These are phyloP conservation scores for Citrus unshiu DNA, from an alignment of 345 rosid species.

Conservation along the genomic window DNA sequence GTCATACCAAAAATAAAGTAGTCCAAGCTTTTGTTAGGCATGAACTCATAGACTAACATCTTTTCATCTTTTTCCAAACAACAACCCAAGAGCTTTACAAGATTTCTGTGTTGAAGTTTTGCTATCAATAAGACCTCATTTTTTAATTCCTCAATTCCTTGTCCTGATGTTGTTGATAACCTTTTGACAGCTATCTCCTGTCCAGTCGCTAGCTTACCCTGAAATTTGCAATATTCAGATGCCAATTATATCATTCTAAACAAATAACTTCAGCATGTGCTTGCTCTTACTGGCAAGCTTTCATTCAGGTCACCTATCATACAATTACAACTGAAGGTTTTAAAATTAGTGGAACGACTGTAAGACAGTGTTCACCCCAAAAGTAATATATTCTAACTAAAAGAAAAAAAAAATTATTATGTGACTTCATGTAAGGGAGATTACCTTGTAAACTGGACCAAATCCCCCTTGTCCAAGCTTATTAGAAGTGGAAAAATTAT, in stretches of 20 bases:
- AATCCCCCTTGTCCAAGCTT: conserved; percentile 16
- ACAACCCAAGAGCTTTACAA: conserved; percentile 12
- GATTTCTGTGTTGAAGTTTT: conserved; percentile 13
- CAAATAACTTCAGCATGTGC: background rate
- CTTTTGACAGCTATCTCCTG: background rate
- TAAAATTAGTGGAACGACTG: too few species aligned
- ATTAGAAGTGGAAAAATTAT: conserved; percentile 14
- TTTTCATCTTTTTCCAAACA: conserved; percentile 22
- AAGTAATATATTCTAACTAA: background rate
- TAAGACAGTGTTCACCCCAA: background rate
- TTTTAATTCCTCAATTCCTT: conserved; percentile 4
- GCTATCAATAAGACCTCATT: conserved; percentile 10
- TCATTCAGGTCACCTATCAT: too few species aligned
- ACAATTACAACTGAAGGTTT: too few species aligned
- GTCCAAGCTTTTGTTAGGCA: conserved; percentile 39
- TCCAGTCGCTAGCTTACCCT: conserved; percentile 1
- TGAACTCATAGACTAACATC: conserved; percentile 34
- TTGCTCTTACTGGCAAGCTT: background rate
- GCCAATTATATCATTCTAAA: background rate
- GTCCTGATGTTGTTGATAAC: background rate
- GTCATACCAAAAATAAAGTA: conserved; percentile 22
- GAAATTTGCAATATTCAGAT: background rate
- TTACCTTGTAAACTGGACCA: background rate
- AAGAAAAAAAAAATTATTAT: background rate
- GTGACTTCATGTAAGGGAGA: background rate